These are phyloP conservation scores for Rhizomucor pusillus DNA, from an alignment of 371 early-diverging fungal species.

Conservation along the genomic window DNA sequence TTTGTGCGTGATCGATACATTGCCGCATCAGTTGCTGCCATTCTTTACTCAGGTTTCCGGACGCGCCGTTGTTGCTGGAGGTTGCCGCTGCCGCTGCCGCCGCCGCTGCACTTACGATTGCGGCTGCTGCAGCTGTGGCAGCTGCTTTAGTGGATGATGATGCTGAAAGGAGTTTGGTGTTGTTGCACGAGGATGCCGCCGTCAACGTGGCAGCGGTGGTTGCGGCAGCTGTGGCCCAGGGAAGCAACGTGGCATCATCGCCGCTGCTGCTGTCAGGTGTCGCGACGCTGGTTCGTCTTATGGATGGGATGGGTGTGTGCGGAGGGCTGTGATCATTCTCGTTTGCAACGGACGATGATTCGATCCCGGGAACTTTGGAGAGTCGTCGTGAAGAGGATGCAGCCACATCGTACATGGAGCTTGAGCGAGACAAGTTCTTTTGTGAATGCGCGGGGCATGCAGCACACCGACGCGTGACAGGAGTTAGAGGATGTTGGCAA, in stretches of 20 bases:
- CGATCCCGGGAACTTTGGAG: neutral
- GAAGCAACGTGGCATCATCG: no score
- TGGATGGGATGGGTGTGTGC: no score
- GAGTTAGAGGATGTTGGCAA: conserved; percentile 1
- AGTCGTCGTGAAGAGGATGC: conserved; percentile 2
- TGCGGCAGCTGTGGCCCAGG: neutral
- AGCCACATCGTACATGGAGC: conserved; percentile 17
- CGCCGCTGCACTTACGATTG: conserved; percentile 10
- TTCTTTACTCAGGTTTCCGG: conserved; percentile 3
- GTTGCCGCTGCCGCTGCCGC: conserved; percentile 5
- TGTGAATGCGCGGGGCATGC: neutral
- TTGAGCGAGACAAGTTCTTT: conserved; percentile 15
- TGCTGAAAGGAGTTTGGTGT: conserved; percentile 1
- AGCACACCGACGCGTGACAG: no score
- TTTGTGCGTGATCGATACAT: conserved; percentile 9
- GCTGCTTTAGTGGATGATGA: conserved; percentile 6
- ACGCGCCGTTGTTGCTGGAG: neutral
- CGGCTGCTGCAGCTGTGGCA: conserved; percentile 7
- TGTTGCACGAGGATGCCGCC: conserved; percentile 5
- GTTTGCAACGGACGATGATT: no score
- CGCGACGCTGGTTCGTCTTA: conserved; percentile 7
- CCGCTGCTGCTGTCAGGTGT: neutral
- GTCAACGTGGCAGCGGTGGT: conserved; percentile 5
- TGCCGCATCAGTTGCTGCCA: conserved; percentile 7
- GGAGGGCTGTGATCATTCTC: no score